Evolutionary conservation across 352 stramenopile genomes (phyloP), one percentile per base, ranked within the genome.

Genomic region (Pythium grandisporangium): DNA sequence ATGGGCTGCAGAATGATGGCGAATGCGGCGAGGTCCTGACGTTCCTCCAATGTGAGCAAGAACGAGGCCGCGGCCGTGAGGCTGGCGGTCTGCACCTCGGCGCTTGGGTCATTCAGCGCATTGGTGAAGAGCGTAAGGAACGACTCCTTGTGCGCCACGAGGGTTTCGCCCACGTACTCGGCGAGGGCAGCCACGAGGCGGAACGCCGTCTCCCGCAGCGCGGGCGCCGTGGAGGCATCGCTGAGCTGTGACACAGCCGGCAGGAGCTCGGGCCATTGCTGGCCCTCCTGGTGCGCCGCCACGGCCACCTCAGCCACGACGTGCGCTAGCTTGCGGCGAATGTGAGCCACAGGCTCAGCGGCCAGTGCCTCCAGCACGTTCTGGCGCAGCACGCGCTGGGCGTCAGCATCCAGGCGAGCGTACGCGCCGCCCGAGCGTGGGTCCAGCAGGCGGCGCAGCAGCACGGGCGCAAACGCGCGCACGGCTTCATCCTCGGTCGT

Each of bases 301-400:
- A 61, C 55, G 11, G 80, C 80, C 20, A 93, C 46, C 44, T 91
- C 78, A 17, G 80, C 80, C 44, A 93, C 63, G 2, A 79, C 53
- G 54, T 93, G 72, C 35, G 64, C 71, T 10, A 93, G 61, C 59
- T 93, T 93, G 52, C 78, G 80, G 25, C 80, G 80, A 47, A 93
- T 72, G 49, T 83, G 70, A 11, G 77, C 63, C 6, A 89, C 54
- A 1, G 80, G 67, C 53, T 93, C 80, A 26, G 39, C 47, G 20
- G 55, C 49, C 10, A 93, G 55, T 16, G 75, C 69, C 41, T 86
- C 70, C 22, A 93, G 60, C 46, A 93, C 61, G 58, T 91, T 64
- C 35, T 52, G 51, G 56, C 88, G 89, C 51, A 93, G 55, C 27
- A 56, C 55, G 23, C 43, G 36, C 53, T 85, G 73, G 25, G 71